These are phyloP conservation scores for Penicillium decumbens DNA, from an alignment of 2,329 filamentous ascomycete genomes.

Conservation along the genomic window DNA sequence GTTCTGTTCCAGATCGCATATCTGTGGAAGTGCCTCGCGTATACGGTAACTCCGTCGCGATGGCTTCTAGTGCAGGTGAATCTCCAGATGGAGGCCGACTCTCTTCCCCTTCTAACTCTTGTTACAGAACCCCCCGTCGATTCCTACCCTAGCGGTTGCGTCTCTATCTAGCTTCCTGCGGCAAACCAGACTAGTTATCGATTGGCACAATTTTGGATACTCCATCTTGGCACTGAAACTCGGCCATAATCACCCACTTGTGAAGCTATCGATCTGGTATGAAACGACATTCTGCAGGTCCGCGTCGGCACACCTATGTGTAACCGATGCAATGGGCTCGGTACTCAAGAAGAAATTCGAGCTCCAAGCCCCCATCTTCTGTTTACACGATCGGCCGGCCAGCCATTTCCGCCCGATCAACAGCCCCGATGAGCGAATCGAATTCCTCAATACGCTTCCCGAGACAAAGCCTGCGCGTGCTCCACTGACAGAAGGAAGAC, in stretches of 20 bases:
- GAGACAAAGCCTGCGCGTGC: slow-evolving; percentile 59
- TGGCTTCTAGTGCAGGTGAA: slow-evolving; percentile 79
- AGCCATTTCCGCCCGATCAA: slow-evolving; percentile 70
- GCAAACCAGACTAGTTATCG: slow-evolving; percentile 76
- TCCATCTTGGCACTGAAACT: slow-evolving; percentile 74
- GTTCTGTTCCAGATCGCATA: slow-evolving; percentile 75
- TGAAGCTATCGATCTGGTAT: slow-evolving; percentile 70
- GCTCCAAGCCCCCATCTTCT: slow-evolving; percentile 60
- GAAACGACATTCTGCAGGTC: slow-evolving; percentile 66
- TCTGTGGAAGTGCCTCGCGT: slow-evolving; percentile 68
- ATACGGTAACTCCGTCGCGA: slow-evolving; percentile 65
- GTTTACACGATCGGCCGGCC: slow-evolving; percentile 83
- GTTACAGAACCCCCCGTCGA: slow-evolving; percentile 81
- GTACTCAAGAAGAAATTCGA: slow-evolving; percentile 65
- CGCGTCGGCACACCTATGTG: slow-evolving; percentile 73
- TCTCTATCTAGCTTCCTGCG: slow-evolving; percentile 68
- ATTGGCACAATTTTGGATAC: slow-evolving; percentile 99
- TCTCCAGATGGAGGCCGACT: neutral
- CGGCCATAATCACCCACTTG: slow-evolving; percentile 64
- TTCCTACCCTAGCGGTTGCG: slow-evolving; percentile 79
- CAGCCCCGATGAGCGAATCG: slow-evolving; percentile 45
- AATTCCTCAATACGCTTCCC: slow-evolving; percentile 62
- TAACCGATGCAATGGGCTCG: slow-evolving; percentile 81
- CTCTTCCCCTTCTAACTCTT: slow-evolving; percentile 1
- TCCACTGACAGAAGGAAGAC: slow-evolving; percentile 55